Base-by-base conservation (phyloP, 1,284 basidiomycete genomes). In the Heterobasidion irregulare region DNA sequence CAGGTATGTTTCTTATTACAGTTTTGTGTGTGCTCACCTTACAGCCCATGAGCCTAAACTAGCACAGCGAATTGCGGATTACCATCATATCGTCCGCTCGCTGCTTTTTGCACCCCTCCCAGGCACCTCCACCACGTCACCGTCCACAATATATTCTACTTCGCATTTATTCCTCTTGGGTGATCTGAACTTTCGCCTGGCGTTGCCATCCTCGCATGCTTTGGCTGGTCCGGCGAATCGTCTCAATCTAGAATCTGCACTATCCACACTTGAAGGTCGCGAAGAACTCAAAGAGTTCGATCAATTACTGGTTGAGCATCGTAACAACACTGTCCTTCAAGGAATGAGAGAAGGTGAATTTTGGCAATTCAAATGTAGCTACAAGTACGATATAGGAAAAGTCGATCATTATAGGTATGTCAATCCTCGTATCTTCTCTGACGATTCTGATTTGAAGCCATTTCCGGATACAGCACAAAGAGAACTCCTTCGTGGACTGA, bases 401-500 rank as follows among this genome's bases (percentile, higher is more conserved):
- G 80, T 91, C 9, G 86, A 93, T 62, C 80, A 79, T 58, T 94
- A 92, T 70, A 82, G 80, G 91, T 92, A 53, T 58, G 78, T 70
- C 56, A 55, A 32, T 44, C 47, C 33, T 33, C 13, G 6, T 12
- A n/a, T 53, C 9, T 26, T 12, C n/a, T 9, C n/a, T 15, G 16
- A 36, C 6, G 7, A 16, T 52, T 50, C 54, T 12, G 51, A 8
- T 47, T 41, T 53, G 57, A 48, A 47, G 13, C 52, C 49, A n/a
- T 50, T 56, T 10, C 12, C 32, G 12, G 46, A 36, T 58, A 38
- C 52, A 92, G 84, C 66, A 70, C 73, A 32, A 91, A 86, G 65
- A 83, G 96, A 7, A 76, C 79, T 6, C 96, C 96, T 0, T 88
- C 94, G 18, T 99, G 94, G 92, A 98, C 95, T 19, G 96, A 99